Evolutionary conservation across 768 basidiomycete species (phyloP).

Genomic region (Mycena polygramma): DNA sequence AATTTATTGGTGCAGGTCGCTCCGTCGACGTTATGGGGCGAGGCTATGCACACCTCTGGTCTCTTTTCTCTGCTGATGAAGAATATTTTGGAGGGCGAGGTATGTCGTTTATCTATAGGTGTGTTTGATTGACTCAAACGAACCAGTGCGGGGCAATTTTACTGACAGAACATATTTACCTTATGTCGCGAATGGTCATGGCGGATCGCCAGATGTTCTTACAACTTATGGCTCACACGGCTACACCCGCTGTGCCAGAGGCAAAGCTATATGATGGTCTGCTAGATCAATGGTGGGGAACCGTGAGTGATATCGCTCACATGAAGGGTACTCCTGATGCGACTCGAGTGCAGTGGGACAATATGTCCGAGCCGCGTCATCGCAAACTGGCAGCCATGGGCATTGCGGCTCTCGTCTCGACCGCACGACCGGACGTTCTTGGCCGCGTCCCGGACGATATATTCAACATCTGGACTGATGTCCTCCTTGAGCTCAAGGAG

Average conservation of each 20-base stretch:
- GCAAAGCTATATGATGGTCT: conserved; percentile 71
- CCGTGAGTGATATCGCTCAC: conserved; percentile 58
- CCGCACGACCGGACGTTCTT: conserved; percentile 80
- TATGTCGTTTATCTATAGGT: conserved; percentile 42
- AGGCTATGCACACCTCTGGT: conserved; percentile 78
- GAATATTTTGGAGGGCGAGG: conserved; percentile 76
- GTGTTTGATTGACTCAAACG: conserved; percentile 14
- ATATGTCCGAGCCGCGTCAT: conserved; percentile 87
- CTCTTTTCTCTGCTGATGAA: conserved; percentile 76
- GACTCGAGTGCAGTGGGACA: conserved; percentile 76
- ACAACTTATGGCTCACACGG: conserved; percentile 76
- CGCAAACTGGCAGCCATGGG: conserved; percentile 90
- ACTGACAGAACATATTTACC: conserved; percentile 77
- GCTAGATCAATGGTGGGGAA: conserved; percentile 87
- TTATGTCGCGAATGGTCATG: conserved; percentile 81
- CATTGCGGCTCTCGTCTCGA: conserved; percentile 81
- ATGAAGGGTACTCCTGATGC: neutral
- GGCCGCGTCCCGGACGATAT: conserved; percentile 79
- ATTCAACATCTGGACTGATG: conserved; percentile 90
- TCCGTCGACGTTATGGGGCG: conserved; percentile 77
- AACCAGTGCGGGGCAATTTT: conserved; percentile 56
- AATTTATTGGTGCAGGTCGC: conserved; percentile 73
- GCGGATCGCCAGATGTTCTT: conserved; percentile 76
- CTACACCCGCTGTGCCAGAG: conserved; percentile 63
- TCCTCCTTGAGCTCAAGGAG: conserved; percentile 89